Base-by-base conservation (phyloP, 257 asterid species). In the Solanum paucissectum region DNA sequence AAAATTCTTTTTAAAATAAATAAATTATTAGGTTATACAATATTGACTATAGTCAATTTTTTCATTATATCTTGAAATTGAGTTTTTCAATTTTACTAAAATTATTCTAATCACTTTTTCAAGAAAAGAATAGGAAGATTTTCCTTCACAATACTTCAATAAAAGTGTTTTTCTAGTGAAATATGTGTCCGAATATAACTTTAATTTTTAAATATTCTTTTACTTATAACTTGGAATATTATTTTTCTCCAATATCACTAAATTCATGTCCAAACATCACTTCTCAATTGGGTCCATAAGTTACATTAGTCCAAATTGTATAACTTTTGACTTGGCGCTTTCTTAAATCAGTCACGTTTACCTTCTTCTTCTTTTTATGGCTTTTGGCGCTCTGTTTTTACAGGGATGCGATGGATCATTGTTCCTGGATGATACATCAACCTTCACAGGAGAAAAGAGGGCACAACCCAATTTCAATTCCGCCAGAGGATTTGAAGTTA, bases 401-500 rank as follows among this genome's bases (percentile, higher is more conserved):
- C 86, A 96, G 99, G 99, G 99, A 5, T 96, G 99, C 74, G 98
- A 95, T 33, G 99, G 97, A 86, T 96, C 99, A 1, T 6, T 95
- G 87, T 96, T 96, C 62, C 96, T 96, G 0, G 99, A 96, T 86
- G 98, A 95, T 90, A 95, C 98, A 4, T 91, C 98, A 20, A 91
- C 98, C 0, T 92, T 93, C 90, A 93, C 91, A 0, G 98, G 98
- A 3, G 98, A 96, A 90, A 95, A 96, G 74, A 89, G 88, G 27
- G 99, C 99, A 3, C 84, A 85, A 2, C 98, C 98, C 1, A 96
- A 96, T 86, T 89, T 86, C 46, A 94, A 93, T 79, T 95, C 98
- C 0, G 98, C 90, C 11, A 87, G 99, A 32, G 98, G 98, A 79
- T 96, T 96, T 34, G 91, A 94, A 3, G 98, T 96, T 6, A 90